These are phyloP conservation scores for Lecanosticta acicola DNA, from an alignment of 2,329 filamentous ascomycete genomes.

Conservation along the genomic window DNA sequence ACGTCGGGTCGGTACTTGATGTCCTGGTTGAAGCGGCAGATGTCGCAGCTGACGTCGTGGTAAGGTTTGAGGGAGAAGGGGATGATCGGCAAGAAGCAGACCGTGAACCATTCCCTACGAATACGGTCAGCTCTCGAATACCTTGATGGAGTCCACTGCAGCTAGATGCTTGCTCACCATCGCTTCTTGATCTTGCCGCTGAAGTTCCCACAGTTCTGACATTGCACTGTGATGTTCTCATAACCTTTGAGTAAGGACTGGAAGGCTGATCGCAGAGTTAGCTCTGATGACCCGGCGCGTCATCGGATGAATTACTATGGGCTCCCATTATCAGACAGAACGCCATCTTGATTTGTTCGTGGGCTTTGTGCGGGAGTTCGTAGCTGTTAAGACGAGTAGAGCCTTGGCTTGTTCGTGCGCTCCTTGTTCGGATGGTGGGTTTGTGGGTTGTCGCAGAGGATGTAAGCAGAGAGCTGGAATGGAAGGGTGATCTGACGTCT, in stretches of 20 bases:
- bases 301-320: slow-evolving; percentile 37
- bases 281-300: neutral
- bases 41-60: slow-evolving; percentile 62
- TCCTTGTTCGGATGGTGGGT: no score
- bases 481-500: no score
- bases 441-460: no score
- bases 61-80: slow-evolving; percentile 57
- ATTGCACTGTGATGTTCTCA: slow-evolving; percentile 47
- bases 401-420: no score
- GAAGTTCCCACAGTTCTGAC: slow-evolving; percentile 50
- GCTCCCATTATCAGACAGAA: slow-evolving; percentile 49
- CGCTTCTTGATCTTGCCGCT: slow-evolving; percentile 41
- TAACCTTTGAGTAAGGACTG: slow-evolving; percentile 41
- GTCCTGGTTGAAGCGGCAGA: slow-evolving; percentile 69
- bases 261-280: slow-evolving; percentile 37
- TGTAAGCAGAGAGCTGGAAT: no score
- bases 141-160: slow-evolving; percentile 9
- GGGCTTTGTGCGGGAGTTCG: no score
- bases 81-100: slow-evolving; percentile 52
- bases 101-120: slow-evolving; percentile 62
- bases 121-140: slow-evolving; percentile 3
- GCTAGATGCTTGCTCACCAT: slow-evolving; percentile 32
- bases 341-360: slow-evolving; percentile 27
- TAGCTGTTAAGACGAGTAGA: no score
- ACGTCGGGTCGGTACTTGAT: slow-evolving; percentile 41